These are phyloP conservation scores for Penicillium goetzii DNA, from an alignment of 495 filamentous ascomycete species.

Conservation along the genomic window DNA sequence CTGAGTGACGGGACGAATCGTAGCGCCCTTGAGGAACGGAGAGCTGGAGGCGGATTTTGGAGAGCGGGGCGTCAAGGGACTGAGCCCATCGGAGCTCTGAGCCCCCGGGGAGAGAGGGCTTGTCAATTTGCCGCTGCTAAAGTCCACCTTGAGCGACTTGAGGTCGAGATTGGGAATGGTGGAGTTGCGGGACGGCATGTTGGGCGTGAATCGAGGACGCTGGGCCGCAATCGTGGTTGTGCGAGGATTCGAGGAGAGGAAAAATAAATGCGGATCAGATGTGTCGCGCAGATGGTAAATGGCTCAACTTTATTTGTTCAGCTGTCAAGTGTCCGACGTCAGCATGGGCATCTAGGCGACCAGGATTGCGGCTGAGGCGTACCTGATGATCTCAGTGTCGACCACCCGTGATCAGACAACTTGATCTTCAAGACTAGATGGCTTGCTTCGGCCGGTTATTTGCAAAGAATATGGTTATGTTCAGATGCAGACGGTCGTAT, in stretches of 20 bases:
- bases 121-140: conserved; percentile 35
- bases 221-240: conserved; percentile 12
- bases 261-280: conserved; percentile 12
- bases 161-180: conserved; percentile 51
- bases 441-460: conserved; percentile 3
- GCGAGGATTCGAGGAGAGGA: not conserved
- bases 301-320: conserved; percentile 5
- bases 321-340: conserved; percentile 12
- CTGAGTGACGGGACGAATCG: conserved; percentile 51
- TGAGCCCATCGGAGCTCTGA: conserved; percentile 46
- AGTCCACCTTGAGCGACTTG: conserved; percentile 40
- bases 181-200: conserved; percentile 50
- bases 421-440: conserved; percentile 1
- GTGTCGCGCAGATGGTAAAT: conserved; percentile 5
- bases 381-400: conserved; percentile 19
- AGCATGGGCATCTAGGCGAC: conserved; percentile 16
- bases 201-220: conserved; percentile 29
- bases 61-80: conserved; percentile 49
- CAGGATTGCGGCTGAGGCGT: conserved; percentile 17
- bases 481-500: conserved; percentile 10
- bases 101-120: conserved; percentile 43
- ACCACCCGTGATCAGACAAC: conserved; percentile 19
- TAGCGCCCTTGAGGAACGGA: conserved; percentile 46
- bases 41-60: conserved; percentile 49
- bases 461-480: not conserved